A percentile compares a stretch with the other conserved stretches of the same genome.
Conservation (phyloP, 1,139 yeast genomes). For the Geotrichum histeridarum region DNA sequence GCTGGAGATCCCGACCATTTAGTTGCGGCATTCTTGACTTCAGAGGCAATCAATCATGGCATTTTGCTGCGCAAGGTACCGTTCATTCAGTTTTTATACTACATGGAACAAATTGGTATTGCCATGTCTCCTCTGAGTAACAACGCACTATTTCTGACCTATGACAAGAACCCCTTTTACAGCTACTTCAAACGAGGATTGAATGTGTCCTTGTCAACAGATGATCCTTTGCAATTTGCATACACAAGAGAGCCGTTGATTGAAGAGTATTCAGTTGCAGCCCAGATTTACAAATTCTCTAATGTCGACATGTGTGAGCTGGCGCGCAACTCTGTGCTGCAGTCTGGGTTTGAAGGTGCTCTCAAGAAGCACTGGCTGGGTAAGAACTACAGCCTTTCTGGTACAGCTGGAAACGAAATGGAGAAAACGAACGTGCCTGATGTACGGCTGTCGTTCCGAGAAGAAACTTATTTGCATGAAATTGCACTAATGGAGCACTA, state of each 20-base stretch:
- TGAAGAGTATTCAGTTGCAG: constrained; percentile 96
- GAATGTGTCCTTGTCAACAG: constrained; percentile 86
- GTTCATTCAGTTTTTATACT: constrained; percentile 86
- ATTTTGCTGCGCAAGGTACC: constrained; percentile 88
- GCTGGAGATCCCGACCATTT: constrained; percentile 99
- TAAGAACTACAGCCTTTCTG: constrained; percentile 52
- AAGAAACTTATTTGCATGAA: constrained; percentile 76
- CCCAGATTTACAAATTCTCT: constrained; percentile 88
- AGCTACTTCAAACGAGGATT: constrained; percentile 85
- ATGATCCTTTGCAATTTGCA: constrained; percentile 91
- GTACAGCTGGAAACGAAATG: constrained; percentile 75
- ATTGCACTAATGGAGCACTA: constrained; percentile 64
- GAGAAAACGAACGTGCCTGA: constrained; percentile 94
- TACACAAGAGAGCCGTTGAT: constrained; percentile 94
- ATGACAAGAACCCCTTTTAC: constrained; percentile 90
- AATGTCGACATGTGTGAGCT: constrained; percentile 95
- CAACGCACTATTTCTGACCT: constrained; percentile 90
- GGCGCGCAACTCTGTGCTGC: constrained; percentile 76
- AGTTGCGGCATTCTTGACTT: constrained; percentile 79
- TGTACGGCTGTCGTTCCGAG: constrained; percentile 74
- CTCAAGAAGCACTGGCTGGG: constrained; percentile 94
- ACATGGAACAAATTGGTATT: constrained; percentile 88
- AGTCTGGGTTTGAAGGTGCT: constrained; percentile 84
- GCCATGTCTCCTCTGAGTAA: constrained; percentile 98
- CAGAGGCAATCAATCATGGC: constrained; percentile 94